Conservation (phyloP, 2,329 filamentous ascomycete species). For the Aspergillus niger region DNA sequence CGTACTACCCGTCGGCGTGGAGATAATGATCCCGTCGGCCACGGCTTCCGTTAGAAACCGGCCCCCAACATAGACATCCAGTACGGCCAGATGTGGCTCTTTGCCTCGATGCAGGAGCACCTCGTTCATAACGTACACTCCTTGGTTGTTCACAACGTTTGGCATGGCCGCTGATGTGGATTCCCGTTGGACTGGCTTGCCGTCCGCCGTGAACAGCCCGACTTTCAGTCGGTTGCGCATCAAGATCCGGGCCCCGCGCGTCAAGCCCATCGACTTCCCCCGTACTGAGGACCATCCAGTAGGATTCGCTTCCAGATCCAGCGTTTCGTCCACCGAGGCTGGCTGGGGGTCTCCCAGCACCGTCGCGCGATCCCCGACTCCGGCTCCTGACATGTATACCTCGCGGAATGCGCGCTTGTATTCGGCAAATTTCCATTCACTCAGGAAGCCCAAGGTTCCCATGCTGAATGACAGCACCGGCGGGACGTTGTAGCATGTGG, state of each 20-base stretch:
- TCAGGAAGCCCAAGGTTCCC: conserved; percentile 91
- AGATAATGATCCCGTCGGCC: conserved; percentile 91
- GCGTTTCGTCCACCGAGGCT: conserved; percentile 24
- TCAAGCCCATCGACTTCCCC: conserved; percentile 78
- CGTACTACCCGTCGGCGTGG: conserved; percentile 90
- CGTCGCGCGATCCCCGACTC: conserved; percentile 49
- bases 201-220: conserved; percentile 73
- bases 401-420: conserved; percentile 91
- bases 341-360: conserved; percentile 49
- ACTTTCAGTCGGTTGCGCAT: conserved; percentile 85
- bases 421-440: conserved; percentile 94
- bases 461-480: conserved; percentile 95
- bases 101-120: conserved; percentile 89
- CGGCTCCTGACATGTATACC: conserved; percentile 80
- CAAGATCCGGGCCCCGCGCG: conserved; percentile 75
- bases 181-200: conserved; percentile 54
- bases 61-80: conserved; percentile 87
- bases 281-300: conserved; percentile 71
- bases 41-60: conserved; percentile 91
- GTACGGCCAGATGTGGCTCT: conserved; percentile 85
- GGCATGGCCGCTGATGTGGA: conserved; percentile 38
- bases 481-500: conserved; percentile 76
- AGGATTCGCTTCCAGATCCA: conserved; percentile 35
- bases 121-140: conserved; percentile 83
- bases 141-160: conserved; percentile 39